These are phyloP conservation scores for Stemphylium vesicarium DNA, from an alignment of 2,329 filamentous ascomycete species.

Conservation along the genomic window DNA sequence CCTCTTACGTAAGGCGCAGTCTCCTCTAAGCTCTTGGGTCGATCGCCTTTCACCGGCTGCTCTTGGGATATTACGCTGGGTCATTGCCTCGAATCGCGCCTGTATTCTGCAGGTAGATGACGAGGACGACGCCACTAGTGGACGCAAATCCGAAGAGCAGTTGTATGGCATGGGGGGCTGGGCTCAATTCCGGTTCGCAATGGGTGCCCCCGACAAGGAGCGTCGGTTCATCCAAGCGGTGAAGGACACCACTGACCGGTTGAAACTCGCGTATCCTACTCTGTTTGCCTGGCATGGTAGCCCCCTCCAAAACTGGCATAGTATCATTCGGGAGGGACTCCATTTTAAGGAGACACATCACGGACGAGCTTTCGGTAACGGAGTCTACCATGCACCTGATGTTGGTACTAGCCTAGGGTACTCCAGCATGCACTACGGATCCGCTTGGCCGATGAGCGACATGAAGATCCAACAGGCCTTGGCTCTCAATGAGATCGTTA, in stretches of 20 bases:
- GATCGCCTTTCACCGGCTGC: slow-evolving; percentile 69
- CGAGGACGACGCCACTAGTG: slow-evolving; percentile 17
- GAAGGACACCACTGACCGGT: slow-evolving; percentile 50
- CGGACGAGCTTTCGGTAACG: slow-evolving; percentile 77
- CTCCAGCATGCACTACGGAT: slow-evolving; percentile 19
- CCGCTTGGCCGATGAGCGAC: slow-evolving; percentile 67
- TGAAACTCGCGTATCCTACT: slow-evolving; percentile 64
- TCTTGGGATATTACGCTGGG: slow-evolving; percentile 78
- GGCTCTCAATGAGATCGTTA: slow-evolving; percentile 85
- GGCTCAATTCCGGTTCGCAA: slow-evolving; percentile 85
- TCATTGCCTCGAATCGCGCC: slow-evolving; percentile 86
- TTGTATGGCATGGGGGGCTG: slow-evolving; percentile 70
- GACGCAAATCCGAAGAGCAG: slow-evolving; percentile 55
- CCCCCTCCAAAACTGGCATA: slow-evolving; percentile 80
- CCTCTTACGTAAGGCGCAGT: slow-evolving; percentile 51
- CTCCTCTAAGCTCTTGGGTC: slow-evolving; percentile 58
- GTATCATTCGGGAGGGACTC: slow-evolving; percentile 82
- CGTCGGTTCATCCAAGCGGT: slow-evolving; percentile 72
- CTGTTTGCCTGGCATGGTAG: slow-evolving; percentile 91
- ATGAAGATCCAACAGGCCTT: slow-evolving; percentile 67
- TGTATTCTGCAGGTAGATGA: slow-evolving; percentile 78
- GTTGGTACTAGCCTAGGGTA: slow-evolving; percentile 66
- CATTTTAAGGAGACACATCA: slow-evolving; percentile 69
- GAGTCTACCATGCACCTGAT: slow-evolving; percentile 77
- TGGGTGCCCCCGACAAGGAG: slow-evolving; percentile 91